A percentile compares a stretch with the other conserved stretches of the same genome.
Conservation (phyloP, 2,329 filamentous ascomycete genomes). For the Cadophora luteo-olivacea region DNA sequence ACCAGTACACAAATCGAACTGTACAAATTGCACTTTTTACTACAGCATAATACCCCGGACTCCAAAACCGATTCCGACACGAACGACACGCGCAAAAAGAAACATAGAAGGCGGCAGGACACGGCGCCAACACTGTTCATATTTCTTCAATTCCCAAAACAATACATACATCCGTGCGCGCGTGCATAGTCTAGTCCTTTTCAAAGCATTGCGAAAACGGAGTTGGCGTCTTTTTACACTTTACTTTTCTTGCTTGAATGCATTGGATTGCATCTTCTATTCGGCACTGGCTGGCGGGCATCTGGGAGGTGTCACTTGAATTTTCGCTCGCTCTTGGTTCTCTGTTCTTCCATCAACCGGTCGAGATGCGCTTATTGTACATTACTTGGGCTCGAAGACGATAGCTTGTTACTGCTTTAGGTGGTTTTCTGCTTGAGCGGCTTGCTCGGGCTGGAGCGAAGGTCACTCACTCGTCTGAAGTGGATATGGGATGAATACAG, state of each 20-base stretch:
- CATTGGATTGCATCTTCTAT: constrained; percentile 1
- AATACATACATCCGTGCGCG: background rate
- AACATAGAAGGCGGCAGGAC: constrained; percentile 32
- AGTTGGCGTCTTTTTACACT: constrained; percentile 33
- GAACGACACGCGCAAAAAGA: constrained; percentile 35
- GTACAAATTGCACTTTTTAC: constrained; percentile 34
- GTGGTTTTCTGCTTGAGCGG: background rate
- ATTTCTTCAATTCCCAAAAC: background rate
- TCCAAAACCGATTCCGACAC: constrained; percentile 32
- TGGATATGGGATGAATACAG: background rate
- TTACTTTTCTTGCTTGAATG: constrained; percentile 13
- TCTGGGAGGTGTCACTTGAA: constrained; percentile 15
- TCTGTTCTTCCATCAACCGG: background rate
- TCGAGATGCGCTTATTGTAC: constrained; percentile 14
- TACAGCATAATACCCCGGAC: constrained; percentile 27
- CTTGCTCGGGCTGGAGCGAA: background rate
- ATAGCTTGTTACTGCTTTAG: background rate
- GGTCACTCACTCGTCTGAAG: background rate
- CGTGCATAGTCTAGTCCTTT: constrained; percentile 14
- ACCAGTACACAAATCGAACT: constrained; percentile 10
- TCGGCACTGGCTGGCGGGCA: constrained; percentile 18
- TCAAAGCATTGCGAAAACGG: constrained; percentile 35
- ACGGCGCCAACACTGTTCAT: constrained; percentile 14
- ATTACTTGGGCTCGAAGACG: background rate
- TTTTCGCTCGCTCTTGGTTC: background rate